Evolutionary conservation across 768 basidiomycete species (phyloP), one percentile per base, ranked within the genome.

Genomic region (Rhodotorula kratochvilovae): DNA sequence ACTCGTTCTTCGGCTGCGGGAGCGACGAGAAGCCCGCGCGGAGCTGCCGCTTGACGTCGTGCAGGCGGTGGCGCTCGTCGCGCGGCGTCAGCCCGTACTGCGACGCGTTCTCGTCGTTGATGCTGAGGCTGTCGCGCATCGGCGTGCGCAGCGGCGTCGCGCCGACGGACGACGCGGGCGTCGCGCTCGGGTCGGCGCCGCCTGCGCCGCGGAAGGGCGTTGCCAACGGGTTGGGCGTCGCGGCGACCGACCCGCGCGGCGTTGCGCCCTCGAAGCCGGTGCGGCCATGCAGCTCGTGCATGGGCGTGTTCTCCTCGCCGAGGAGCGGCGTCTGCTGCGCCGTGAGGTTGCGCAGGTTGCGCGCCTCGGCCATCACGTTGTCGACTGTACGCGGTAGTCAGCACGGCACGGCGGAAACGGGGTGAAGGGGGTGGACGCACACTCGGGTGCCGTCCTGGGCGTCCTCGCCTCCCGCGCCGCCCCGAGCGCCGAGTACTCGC

Each of bases 191-290:
- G 43, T 86, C 85, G 10, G 78, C 78, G 25, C 35, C 29, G 25
- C 80, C 77, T 21, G 79, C 79, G 17, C 83, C 85, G 43, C 85
- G 87, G 74, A 87, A 77, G 12, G 92, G 94, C 0, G 95, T 96
- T 25, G 90, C 90, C 17, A 98, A 87, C 10, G 95, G 96, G 82
- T 98, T 99, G 7, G 96, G 96, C 0, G 96, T 99, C 73, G 94
- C 92, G 0, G 91, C 86, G 39, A 90, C 88, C 75, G 88, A 87
- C 76, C 92, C 92, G 31, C 86, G 88, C n/a, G 96, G 96, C 8
- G 95, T 97, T 0, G 93, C 95, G 56, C 93, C 85, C 79, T 93
- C 93, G 79, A 92, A 99, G 4, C 96, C 96, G 13, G 92, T 92
- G 23, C 87, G 89, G n/a, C 84, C 86, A 31, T 87, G 83, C 3